These are phyloP conservation scores for Coniochaeta sp. DNA, from an alignment of 2,329 filamentous ascomycete genomes.

Conservation along the genomic window DNA sequence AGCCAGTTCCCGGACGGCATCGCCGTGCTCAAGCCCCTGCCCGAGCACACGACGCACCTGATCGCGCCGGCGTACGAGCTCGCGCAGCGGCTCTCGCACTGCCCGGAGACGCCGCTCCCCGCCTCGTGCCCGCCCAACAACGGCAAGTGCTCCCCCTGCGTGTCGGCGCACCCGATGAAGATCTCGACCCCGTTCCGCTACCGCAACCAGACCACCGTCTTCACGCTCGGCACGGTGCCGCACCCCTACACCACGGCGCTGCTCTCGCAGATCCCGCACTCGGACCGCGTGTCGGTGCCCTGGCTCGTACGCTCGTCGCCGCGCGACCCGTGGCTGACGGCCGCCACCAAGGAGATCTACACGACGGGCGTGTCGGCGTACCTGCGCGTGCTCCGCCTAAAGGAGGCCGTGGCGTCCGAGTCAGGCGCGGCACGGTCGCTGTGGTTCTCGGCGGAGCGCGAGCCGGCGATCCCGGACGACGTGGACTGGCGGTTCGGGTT, in stretches of 20 bases:
- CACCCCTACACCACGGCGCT: slow-evolving; percentile 82
- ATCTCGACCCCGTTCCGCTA: slow-evolving; percentile 62
- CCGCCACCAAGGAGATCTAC: slow-evolving; percentile 63
- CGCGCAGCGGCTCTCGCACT: slow-evolving; percentile 68
- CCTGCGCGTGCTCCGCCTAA: slow-evolving; percentile 65
- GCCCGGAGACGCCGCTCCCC: slow-evolving; percentile 65
- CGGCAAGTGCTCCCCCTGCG: slow-evolving; percentile 67
- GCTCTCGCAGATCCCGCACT: slow-evolving; percentile 51
- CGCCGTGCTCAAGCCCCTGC: slow-evolving; percentile 71
- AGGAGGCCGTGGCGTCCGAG: slow-evolving; percentile 70
- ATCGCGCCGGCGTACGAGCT: slow-evolving; percentile 64
- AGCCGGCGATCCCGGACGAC: slow-evolving; percentile 50
- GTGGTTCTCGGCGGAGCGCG: slow-evolving; percentile 70
- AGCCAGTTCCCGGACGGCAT: slow-evolving; percentile 71
- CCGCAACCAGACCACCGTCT: slow-evolving; percentile 63
- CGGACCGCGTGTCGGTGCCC: slow-evolving; percentile 39
- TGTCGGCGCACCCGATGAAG: slow-evolving; percentile 54
- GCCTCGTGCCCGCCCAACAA: slow-evolving; percentile 78
- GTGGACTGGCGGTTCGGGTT: slow-evolving; percentile 91
- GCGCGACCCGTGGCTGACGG: slow-evolving; percentile 73
- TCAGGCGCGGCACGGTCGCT: slow-evolving; percentile 57
- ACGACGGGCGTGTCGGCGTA: slow-evolving; percentile 55
- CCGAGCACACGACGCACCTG: slow-evolving; percentile 66
- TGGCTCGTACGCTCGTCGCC: slow-evolving; percentile 61
- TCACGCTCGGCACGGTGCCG: slow-evolving; percentile 80